Percentiles rank a stretch among this genome's conserved stretches.
Conservation (phyloP, 2,329 filamentous ascomycete species). For the Fusarium ramigenum region DNA sequence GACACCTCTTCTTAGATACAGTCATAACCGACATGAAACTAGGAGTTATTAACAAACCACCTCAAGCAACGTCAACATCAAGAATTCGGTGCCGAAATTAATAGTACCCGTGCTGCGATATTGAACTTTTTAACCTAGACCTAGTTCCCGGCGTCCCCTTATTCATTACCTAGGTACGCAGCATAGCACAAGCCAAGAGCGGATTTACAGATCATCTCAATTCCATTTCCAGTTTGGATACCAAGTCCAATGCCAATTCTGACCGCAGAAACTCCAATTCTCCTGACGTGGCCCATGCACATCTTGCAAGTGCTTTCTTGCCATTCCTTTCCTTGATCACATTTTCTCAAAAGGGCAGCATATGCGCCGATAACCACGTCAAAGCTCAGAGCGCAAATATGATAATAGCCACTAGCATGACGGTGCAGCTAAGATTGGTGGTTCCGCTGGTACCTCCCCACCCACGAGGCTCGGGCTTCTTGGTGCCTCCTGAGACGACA, state of each 20-base stretch:
- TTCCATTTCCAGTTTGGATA: slow-evolving; percentile 39
- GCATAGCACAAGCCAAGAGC: slow-evolving; percentile 36
- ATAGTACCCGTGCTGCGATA: slow-evolving; percentile 10
- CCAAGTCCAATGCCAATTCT: slow-evolving; percentile 31
- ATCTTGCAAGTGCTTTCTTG: slow-evolving; percentile 5
- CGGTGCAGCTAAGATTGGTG: slow-evolving; percentile 47
- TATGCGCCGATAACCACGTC: neutral
- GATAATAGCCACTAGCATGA: slow-evolving; percentile 50
- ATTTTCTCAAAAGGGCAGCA: neutral
- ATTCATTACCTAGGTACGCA: slow-evolving; percentile 42
- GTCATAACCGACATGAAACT: neutral
- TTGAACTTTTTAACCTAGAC: slow-evolving; percentile 30
- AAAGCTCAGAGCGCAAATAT: slow-evolving; percentile 47
- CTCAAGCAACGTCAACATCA: neutral
- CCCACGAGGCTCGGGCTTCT: slow-evolving; percentile 46
- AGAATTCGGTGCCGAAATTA: neutral
- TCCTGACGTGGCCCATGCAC: slow-evolving; percentile 8
- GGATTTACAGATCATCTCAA: slow-evolving; percentile 23
- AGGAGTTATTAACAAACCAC: neutral
- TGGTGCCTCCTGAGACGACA: slow-evolving; percentile 47
- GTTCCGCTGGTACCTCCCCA: slow-evolving; percentile 44
- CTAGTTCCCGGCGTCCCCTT: slow-evolving; percentile 32
- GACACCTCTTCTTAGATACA: neutral
- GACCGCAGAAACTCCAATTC: slow-evolving; percentile 30
- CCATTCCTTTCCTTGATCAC: neutral